These are phyloP conservation scores for Phoma herbarum DNA, from an alignment of 2,329 filamentous ascomycete species.

Conservation along the genomic window DNA sequence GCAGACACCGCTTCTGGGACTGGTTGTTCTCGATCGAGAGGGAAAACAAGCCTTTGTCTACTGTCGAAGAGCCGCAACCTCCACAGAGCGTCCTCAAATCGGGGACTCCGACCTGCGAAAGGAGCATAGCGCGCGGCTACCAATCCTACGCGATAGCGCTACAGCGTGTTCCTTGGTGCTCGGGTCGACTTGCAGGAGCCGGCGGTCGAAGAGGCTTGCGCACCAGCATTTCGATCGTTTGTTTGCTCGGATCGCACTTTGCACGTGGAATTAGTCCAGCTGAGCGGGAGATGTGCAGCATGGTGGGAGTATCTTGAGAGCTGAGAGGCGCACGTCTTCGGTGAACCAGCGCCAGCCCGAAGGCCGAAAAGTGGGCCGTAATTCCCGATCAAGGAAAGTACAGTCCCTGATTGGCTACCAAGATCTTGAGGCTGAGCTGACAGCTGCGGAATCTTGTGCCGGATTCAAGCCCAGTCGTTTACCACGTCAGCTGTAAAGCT, in stretches of 20 bases:
- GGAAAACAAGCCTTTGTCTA: conserved; percentile 10
- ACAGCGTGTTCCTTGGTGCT: conserved; percentile 10
- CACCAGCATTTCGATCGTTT: not conserved
- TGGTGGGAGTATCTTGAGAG: conserved; percentile 8
- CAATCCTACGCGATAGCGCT: conserved; percentile 10
- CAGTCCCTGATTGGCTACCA: conserved; percentile 1
- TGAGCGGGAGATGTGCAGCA: conserved; percentile 9
- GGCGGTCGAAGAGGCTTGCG: conserved; percentile 12
- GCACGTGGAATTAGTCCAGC: conserved; percentile 9
- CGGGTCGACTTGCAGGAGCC: conserved; percentile 11
- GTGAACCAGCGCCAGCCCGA: conserved; percentile 4
- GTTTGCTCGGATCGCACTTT: not conserved
- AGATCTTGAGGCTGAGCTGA: conserved; percentile 13
- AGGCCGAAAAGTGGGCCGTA: not conserved
- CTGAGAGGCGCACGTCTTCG: conserved; percentile 4
- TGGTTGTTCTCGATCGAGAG: conserved; percentile 1
- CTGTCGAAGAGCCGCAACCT: conserved; percentile 10
- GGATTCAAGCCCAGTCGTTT: conserved; percentile 7
- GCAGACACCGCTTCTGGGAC: not conserved
- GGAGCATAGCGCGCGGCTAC: conserved; percentile 13
- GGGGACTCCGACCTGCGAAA: conserved; percentile 10
- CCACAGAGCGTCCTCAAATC: conserved; percentile 8
- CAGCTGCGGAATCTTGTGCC: conserved; percentile 6
- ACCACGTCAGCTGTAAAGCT: conserved; percentile 11
- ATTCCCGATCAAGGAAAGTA: conserved; percentile 7